These are phyloP conservation scores for Rhododendron simsii DNA, from an alignment of 148 eudicot species.

Conservation along the genomic window DNA sequence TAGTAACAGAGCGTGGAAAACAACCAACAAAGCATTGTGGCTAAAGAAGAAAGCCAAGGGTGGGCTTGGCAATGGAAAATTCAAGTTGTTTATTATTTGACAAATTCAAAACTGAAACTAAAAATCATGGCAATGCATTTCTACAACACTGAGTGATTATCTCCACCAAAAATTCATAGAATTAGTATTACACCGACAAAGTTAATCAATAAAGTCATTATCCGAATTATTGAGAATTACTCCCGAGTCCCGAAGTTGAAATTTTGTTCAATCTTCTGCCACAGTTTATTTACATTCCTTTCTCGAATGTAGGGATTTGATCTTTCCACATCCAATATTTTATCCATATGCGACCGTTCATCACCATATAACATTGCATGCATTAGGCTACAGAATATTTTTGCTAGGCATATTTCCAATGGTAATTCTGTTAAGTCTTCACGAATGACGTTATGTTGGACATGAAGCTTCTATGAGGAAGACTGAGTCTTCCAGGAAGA, in stretches of 20 bases:
- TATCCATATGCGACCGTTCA: not conserved
- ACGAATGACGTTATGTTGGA: not conserved
- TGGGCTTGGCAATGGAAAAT: not conserved
- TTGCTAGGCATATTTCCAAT: not conserved
- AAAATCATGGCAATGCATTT: not conserved
- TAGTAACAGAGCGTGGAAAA: not conserved
- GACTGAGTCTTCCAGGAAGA: not conserved
- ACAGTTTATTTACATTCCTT: not conserved
- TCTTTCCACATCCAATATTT: not conserved
- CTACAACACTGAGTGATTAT: not conserved
- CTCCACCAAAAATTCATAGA: not conserved
- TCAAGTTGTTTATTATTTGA: not conserved
- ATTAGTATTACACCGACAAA: not conserved
- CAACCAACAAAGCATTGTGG: not conserved
- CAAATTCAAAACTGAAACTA: not conserved
- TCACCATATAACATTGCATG: constrained; percentile 1
- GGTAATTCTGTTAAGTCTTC: not conserved
- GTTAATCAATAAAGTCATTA: not conserved
- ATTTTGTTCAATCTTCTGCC: not conserved
- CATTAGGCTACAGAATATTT: not conserved
- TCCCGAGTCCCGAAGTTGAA: not conserved
- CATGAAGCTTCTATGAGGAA: not conserved
- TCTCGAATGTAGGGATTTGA: not conserved
- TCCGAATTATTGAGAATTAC: not conserved
- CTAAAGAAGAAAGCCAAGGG: not conserved